phyloP scores from a whole-genome alignment of 768 basidiomycete species.

The Tephrocybe sp. region DNA sequence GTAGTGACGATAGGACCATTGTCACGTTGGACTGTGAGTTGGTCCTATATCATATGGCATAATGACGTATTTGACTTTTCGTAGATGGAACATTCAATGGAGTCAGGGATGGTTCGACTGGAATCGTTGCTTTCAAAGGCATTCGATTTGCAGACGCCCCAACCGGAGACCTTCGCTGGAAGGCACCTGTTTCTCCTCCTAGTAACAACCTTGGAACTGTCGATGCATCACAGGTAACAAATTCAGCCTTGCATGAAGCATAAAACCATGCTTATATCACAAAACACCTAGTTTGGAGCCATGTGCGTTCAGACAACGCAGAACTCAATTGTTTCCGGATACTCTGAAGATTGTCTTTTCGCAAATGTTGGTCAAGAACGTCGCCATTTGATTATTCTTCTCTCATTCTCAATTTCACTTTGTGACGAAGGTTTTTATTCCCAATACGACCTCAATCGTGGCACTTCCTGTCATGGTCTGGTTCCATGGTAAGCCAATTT shows the following conservation, averaged over 20 bases:
- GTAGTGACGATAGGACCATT: too few species aligned
- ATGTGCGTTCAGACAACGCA: conserved; percentile 32
- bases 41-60: too few species aligned
- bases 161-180: conserved; percentile 37
- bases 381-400: not conserved
- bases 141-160: conserved; percentile 43
- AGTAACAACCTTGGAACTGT: conserved; percentile 32
- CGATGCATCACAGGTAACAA: conserved; percentile 30
- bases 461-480: conserved; percentile 37
- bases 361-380: conserved; percentile 29
- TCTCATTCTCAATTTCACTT: too few species aligned
- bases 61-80: too few species aligned
- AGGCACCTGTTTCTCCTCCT: conserved; percentile 36
- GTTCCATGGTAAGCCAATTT: conserved; percentile 33
- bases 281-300: conserved; percentile 27
- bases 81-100: conserved; percentile 32
- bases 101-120: conserved; percentile 22
- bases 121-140: conserved; percentile 34
- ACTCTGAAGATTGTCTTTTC: conserved; percentile 42
- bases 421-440: conserved; percentile 33
- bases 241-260: not conserved
- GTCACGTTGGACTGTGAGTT: too few species aligned
- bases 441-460: conserved; percentile 21
- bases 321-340: conserved; percentile 21
- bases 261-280: not conserved